phyloP scores from a whole-genome alignment of 495 filamentous ascomycete species.

The Aspergillus biplanus region DNA sequence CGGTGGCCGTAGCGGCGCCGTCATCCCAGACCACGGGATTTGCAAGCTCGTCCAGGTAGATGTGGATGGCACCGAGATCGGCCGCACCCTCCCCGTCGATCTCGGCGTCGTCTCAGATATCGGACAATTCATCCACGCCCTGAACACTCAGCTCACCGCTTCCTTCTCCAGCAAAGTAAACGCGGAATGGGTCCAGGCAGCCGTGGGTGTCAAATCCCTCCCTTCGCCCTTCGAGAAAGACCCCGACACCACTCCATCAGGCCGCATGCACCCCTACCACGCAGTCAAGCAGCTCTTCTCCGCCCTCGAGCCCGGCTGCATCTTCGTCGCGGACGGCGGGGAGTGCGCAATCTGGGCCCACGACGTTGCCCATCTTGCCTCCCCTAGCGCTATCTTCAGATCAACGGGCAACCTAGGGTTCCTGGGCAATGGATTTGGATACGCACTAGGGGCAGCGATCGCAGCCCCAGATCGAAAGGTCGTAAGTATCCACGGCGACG shows the following conservation, averaged over 20 bases:
- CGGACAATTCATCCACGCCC: slow-evolving; percentile 22
- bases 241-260: slow-evolving; percentile 9
- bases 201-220: slow-evolving; percentile 19
- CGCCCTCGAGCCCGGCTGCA: slow-evolving; percentile 28
- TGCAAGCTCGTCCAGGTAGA: slow-evolving; percentile 35
- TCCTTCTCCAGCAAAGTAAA: slow-evolving; percentile 11
- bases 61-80: slow-evolving; percentile 31
- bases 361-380: slow-evolving; percentile 17
- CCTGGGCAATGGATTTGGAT: slow-evolving; percentile 34
- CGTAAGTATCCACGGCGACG: slow-evolving; percentile 33
- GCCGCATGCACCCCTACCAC: slow-evolving; percentile 33
- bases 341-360: slow-evolving; percentile 28
- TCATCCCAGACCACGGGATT: slow-evolving; percentile 27
- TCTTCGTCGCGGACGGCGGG: slow-evolving; percentile 34
- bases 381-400: slow-evolving; percentile 25
- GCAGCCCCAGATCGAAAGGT: slow-evolving; percentile 29
- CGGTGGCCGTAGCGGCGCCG: slow-evolving; percentile 27
- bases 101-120: slow-evolving; percentile 32
- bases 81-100: slow-evolving; percentile 28
- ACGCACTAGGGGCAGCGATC: slow-evolving; percentile 29
- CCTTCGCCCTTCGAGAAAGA: slow-evolving; percentile 29
- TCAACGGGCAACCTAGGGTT: slow-evolving; percentile 32
- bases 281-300: slow-evolving; percentile 29
- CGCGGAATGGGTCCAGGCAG: slow-evolving; percentile 24
- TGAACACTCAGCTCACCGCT: slow-evolving; percentile 18